These are phyloP conservation scores for Corrigiola litoralis DNA, from an alignment of 179 eudicot species.

Conservation along the genomic window DNA sequence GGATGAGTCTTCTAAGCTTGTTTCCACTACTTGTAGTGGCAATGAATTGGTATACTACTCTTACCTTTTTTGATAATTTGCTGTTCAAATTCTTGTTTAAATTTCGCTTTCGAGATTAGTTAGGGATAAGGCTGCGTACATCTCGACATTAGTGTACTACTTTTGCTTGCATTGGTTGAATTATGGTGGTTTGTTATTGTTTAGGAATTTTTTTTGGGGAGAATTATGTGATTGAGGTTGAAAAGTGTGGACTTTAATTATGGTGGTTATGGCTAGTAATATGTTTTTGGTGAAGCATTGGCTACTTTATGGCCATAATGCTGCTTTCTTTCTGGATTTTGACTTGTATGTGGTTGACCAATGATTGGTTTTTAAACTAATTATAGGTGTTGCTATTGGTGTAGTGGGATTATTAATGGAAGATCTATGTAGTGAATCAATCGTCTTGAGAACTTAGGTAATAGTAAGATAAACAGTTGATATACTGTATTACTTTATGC, in stretches of 20 bases:
- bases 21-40: conserved; percentile 44
- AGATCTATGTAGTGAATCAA: neutral
- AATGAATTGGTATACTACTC: conserved; percentile 44
- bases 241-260: neutral
- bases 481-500: neutral
- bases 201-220: neutral
- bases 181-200: too few species aligned
- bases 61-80: neutral
- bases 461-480: neutral
- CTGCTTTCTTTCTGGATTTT: neutral
- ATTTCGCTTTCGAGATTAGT: neutral
- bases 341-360: conserved; percentile 15
- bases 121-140: too few species aligned
- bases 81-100: neutral
- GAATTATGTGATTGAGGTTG: conserved; percentile 3
- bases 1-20: conserved; percentile 52
- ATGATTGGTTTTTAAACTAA: neutral
- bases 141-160: too few species aligned
- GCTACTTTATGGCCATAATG: neutral
- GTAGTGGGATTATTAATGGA: conserved; percentile 3
- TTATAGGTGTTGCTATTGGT: conserved; percentile 4
- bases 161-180: too few species aligned
- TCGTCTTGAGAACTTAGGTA: too few species aligned
- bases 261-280: neutral
- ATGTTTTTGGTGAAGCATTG: neutral